phyloP scores from a whole-genome alignment of 2,329 filamentous ascomycete species.

The Cucurbitaria berberidis region DNA sequence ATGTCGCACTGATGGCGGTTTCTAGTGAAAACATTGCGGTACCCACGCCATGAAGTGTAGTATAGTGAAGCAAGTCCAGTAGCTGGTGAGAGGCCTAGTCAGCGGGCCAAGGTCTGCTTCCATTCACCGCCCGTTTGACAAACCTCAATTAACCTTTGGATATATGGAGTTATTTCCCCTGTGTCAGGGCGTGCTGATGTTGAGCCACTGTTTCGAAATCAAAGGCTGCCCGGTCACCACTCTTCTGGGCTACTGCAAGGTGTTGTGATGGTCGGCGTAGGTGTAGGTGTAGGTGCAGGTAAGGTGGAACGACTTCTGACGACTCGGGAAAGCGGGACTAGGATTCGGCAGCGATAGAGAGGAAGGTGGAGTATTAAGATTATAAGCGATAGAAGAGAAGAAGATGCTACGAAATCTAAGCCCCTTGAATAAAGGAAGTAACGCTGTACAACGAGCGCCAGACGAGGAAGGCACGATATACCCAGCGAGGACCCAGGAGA shows the following conservation, averaged over 20 bases:
- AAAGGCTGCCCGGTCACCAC: too few relatives aligned
- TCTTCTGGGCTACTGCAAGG: not conserved
- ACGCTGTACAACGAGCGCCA: conserved; percentile 4
- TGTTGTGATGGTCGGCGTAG: not conserved
- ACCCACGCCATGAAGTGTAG: conserved; percentile 11
- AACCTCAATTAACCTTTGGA: conserved; percentile 3
- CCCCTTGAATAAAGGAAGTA: conserved; percentile 12
- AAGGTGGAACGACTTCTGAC: conserved; percentile 5
- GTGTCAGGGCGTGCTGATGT: conserved; percentile 1
- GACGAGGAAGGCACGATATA: conserved; percentile 28
- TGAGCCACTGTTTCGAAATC: too few relatives aligned
- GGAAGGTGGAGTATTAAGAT: conserved; percentile 12
- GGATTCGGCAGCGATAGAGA: conserved; percentile 6
- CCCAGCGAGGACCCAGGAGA: conserved; percentile 7
- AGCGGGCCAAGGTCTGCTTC: not conserved
- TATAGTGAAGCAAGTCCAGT: not conserved
- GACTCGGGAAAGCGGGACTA: conserved; percentile 3
- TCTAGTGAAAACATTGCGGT: conserved; percentile 24
- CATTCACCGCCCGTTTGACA: not conserved
- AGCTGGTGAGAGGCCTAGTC: not conserved
- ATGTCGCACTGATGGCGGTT: conserved; percentile 9
- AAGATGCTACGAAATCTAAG: conserved; percentile 9
- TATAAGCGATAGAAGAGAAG: conserved; percentile 12
- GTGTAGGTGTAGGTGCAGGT: too few relatives aligned
- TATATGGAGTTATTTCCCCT: not conserved